These are phyloP conservation scores for Tetrahymena malaccensis DNA, from an alignment of 73 alveolate genomes.

Conservation along the genomic window DNA sequence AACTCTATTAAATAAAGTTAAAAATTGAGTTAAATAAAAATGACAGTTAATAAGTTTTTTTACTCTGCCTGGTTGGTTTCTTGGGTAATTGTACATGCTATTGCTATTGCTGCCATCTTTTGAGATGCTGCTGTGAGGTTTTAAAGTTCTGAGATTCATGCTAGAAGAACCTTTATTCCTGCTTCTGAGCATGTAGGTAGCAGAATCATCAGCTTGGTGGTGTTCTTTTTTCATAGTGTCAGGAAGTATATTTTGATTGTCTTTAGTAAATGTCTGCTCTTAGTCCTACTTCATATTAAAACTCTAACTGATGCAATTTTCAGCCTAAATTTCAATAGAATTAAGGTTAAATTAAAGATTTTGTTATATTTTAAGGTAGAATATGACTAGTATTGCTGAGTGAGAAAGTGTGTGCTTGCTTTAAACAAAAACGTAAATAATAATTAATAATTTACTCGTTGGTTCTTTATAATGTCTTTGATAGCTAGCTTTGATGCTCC, in stretches of 20 bases:
- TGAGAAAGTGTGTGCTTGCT: background rate
- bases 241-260: background rate
- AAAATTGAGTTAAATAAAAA: too few relatives aligned
- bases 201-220: background rate
- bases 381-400: background rate
- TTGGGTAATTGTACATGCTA: background rate
- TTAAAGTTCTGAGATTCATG: background rate
- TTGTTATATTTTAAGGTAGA: background rate
- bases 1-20: too few relatives aligned
- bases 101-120: background rate
- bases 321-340: background rate
- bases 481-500: background rate
- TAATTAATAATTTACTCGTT: background rate
- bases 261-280: background rate
- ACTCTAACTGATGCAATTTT: background rate
- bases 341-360: too few relatives aligned
- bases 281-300: background rate
- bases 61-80: background rate
- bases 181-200: background rate
- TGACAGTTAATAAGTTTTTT: too few relatives aligned
- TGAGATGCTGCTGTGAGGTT: background rate
- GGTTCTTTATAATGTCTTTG: background rate
- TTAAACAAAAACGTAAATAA: background rate
- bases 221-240: background rate
- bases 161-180: background rate